Evolutionary conservation across 768 basidiomycete species (phyloP).

Genomic region (Albatrellus ellisii): DNA sequence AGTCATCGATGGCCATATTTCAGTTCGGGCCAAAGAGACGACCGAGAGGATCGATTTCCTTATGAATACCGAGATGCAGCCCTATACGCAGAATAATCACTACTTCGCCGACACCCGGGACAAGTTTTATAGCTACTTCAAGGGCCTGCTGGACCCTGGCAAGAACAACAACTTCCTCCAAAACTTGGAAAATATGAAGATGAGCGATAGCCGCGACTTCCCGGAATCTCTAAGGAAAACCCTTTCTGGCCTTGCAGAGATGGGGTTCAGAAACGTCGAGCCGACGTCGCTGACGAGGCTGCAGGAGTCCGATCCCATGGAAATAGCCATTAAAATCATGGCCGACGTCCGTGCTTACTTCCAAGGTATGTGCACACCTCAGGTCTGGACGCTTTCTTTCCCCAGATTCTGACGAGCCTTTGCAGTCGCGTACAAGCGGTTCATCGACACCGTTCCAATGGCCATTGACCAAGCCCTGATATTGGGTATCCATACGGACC

Average conservation of each 20-base stretch:
- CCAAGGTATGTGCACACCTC: conserved; percentile 35
- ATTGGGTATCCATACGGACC: conserved; percentile 28
- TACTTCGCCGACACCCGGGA: conserved; percentile 21
- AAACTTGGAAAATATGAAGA: background rate
- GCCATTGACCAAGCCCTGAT: conserved; percentile 44
- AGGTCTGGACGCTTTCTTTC: background rate
- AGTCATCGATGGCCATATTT: conserved; percentile 5
- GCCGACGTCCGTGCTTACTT: conserved; percentile 62
- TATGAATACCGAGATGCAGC: conserved; percentile 7
- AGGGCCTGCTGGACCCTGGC: conserved; percentile 15
- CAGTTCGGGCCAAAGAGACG: background rate
- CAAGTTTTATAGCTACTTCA: conserved; percentile 40
- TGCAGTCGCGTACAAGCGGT: conserved; percentile 43
- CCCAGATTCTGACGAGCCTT: background rate
- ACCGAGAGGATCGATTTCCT: conserved; percentile 5
- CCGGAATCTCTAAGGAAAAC: conserved; percentile 21
- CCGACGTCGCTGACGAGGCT: conserved; percentile 33
- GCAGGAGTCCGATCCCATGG: conserved; percentile 36
- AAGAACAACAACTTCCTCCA: background rate
- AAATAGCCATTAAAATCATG: conserved; percentile 50
- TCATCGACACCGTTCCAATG: conserved; percentile 42
- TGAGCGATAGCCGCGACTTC: background rate
- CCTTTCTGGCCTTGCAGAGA: conserved; percentile 22
- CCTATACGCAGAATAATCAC: conserved; percentile 16
- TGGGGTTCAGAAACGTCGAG: conserved; percentile 26